phyloP scores from a whole-genome alignment of 2,329 filamentous ascomycete species.

The Penicillium freii region DNA sequence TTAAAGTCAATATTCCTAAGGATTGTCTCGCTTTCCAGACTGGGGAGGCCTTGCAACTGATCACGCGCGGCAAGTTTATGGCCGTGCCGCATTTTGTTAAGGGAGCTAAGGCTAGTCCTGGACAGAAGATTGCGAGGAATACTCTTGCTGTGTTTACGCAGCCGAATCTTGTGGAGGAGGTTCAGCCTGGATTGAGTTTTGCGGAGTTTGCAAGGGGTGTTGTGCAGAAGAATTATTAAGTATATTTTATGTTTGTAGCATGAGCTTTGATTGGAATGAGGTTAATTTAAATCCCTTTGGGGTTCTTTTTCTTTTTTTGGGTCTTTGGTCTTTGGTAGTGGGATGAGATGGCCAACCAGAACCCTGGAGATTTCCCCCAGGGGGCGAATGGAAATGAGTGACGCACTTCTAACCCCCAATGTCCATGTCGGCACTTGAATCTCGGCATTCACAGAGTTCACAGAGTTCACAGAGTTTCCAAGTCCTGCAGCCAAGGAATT shows the following conservation, averaged over 20 bases:
- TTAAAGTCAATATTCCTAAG: slow-evolving; percentile 88
- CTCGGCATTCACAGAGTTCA: not conserved
- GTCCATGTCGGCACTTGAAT: not conserved
- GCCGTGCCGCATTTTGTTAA: slow-evolving; percentile 95
- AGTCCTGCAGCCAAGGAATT: not conserved
- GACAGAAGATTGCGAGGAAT: slow-evolving; percentile 65
- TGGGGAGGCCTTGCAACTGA: slow-evolving; percentile 84
- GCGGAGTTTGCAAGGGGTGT: slow-evolving; percentile 74
- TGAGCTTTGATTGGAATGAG: not conserved
- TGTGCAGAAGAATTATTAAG: slow-evolving; percentile 63
- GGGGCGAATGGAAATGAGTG: not conserved
- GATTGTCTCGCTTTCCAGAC: slow-evolving; percentile 97
- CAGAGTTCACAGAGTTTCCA: not conserved
- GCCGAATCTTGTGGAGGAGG: slow-evolving; percentile 75
- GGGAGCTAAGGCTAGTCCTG: slow-evolving; percentile 60
- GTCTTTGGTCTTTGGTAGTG: not conserved
- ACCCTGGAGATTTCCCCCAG: not conserved
- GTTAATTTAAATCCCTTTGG: too few species aligned
- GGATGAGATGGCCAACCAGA: not conserved
- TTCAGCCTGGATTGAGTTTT: slow-evolving; percentile 72
- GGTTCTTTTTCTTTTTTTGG: not conserved
- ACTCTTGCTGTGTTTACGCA: slow-evolving; percentile 96
- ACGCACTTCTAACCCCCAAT: not conserved
- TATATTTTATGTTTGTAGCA: not conserved
- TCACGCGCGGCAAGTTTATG: slow-evolving; percentile 86